A percentile compares a stretch with the other conserved stretches of the same genome.
Evolutionary conservation across 768 basidiomycete genomes (phyloP).

Genomic region (Pleurotus tuoliensis): DNA sequence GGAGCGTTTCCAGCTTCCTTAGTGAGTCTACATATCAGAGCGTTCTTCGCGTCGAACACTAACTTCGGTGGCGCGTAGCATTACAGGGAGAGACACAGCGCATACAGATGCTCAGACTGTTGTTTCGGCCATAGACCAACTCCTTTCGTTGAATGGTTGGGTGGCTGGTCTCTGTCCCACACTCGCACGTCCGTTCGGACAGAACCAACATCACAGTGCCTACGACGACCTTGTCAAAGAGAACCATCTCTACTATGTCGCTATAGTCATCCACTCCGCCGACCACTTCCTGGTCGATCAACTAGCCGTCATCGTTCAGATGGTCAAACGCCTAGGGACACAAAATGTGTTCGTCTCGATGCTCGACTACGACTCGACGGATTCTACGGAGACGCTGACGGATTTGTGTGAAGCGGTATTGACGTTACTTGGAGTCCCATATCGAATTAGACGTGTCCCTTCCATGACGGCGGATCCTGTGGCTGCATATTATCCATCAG

Average conservation of each 20-base stretch:
- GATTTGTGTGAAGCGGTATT: slow-evolving; percentile 96
- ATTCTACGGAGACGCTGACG: slow-evolving; percentile 90
- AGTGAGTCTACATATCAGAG: background rate
- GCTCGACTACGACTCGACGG: slow-evolving; percentile 94
- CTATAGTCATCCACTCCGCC: slow-evolving; percentile 93
- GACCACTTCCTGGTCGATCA: slow-evolving; percentile 99
- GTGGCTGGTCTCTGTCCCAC: slow-evolving; percentile 95
- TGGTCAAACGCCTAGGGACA: slow-evolving; percentile 86
- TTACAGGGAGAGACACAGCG: slow-evolving; percentile 75
- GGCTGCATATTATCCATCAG: slow-evolving; percentile 91
- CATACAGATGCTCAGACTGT: slow-evolving; percentile 91
- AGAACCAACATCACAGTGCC: slow-evolving; percentile 79
- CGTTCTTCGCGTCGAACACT: background rate
- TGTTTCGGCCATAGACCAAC: slow-evolving; percentile 83
- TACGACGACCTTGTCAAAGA: slow-evolving; percentile 86
- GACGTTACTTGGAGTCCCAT: slow-evolving; percentile 89
- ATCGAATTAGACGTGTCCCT: slow-evolving; percentile 86
- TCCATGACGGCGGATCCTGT: slow-evolving; percentile 88
- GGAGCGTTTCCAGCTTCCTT: slow-evolving; percentile 71
- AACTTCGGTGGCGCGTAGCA: slow-evolving; percentile 39
- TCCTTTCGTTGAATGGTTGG: slow-evolving; percentile 97
- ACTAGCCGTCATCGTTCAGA: slow-evolving; percentile 94
- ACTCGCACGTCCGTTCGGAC: slow-evolving; percentile 89
- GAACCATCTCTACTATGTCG: slow-evolving; percentile 89
- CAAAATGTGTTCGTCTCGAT: slow-evolving; percentile 94